A percentile compares a stretch with the other conserved stretches of the same genome.
Evolutionary conservation across 495 filamentous ascomycete species (phyloP).

Genomic region (Penicillium angulare): DNA sequence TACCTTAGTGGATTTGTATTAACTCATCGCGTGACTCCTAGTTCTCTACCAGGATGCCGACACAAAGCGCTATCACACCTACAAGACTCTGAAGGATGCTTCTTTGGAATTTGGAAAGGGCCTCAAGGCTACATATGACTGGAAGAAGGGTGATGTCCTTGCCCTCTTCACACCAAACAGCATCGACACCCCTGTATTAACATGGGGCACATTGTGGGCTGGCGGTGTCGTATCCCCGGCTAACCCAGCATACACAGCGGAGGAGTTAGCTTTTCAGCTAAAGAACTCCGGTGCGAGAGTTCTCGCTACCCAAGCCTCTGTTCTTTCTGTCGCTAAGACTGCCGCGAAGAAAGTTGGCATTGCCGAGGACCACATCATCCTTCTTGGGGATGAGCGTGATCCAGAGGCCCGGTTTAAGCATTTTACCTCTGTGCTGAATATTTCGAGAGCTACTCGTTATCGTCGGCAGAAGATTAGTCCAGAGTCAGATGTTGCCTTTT

Average conservation of each 20-base stretch:
- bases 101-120: constrained; percentile 78
- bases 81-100: constrained; percentile 59
- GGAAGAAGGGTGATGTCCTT: constrained; percentile 78
- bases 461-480: constrained; percentile 47
- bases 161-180: constrained; percentile 71
- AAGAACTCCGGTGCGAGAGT: constrained; percentile 76
- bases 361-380: constrained; percentile 60
- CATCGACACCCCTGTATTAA: constrained; percentile 69
- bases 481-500: constrained; percentile 53
- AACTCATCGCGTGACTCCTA: constrained; percentile 25
- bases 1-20: not conserved
- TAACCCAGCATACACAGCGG: constrained; percentile 81
- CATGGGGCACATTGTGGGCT: constrained; percentile 80
- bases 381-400: constrained; percentile 75
- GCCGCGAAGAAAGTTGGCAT: constrained; percentile 71
- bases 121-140: constrained; percentile 66
- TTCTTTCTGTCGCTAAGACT: constrained; percentile 58
- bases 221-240: constrained; percentile 79
- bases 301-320: constrained; percentile 66
- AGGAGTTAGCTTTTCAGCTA: constrained; percentile 87
- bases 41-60: constrained; percentile 79
- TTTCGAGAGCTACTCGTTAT: constrained; percentile 47
- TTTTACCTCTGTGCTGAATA: constrained; percentile 68
- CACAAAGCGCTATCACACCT: constrained; percentile 72
- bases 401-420: constrained; percentile 62